phyloP scores from a whole-genome alignment of 257 asterid species.

The Asclepias syriaca region DNA sequence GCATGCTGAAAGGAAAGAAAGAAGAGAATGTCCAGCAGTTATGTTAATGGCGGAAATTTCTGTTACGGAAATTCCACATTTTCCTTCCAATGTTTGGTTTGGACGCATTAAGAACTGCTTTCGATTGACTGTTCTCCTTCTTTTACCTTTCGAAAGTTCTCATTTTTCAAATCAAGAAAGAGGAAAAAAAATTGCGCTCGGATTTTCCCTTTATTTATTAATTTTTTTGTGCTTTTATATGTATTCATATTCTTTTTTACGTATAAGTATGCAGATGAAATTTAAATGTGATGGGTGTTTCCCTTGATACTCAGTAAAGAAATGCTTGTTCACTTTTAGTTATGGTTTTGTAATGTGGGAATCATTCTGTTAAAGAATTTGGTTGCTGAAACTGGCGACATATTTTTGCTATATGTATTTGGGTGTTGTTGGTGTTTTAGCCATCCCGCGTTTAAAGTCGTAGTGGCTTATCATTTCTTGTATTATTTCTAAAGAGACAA shows the following conservation, averaged over 20 bases:
- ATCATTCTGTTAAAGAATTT: neutral
- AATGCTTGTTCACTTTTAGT: neutral
- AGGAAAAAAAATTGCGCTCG: neutral
- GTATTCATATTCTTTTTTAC: neutral
- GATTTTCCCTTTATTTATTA: neutral
- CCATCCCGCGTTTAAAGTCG: too few relatives aligned
- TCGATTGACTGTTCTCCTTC: neutral
- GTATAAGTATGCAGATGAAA: neutral
- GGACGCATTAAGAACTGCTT: neutral
- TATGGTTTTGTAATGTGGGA: neutral
- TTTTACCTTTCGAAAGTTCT: neutral
- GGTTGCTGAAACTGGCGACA: neutral
- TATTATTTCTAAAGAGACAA: slow-evolving; percentile 3
- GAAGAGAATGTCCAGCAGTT: neutral
- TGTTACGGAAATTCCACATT: neutral
- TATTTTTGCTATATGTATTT: neutral
- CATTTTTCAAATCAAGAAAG: neutral
- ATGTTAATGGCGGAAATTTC: neutral
- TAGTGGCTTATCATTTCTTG: neutral
- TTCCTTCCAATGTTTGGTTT: neutral
- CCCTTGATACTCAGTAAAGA: neutral
- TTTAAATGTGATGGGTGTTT: neutral
- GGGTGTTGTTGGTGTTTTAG: neutral
- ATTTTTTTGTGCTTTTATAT: neutral
- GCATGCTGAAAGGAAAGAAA: neutral